Base-by-base conservation (phyloP, 2,329 filamentous ascomycete species). In the Bertia moriformis region DNA sequence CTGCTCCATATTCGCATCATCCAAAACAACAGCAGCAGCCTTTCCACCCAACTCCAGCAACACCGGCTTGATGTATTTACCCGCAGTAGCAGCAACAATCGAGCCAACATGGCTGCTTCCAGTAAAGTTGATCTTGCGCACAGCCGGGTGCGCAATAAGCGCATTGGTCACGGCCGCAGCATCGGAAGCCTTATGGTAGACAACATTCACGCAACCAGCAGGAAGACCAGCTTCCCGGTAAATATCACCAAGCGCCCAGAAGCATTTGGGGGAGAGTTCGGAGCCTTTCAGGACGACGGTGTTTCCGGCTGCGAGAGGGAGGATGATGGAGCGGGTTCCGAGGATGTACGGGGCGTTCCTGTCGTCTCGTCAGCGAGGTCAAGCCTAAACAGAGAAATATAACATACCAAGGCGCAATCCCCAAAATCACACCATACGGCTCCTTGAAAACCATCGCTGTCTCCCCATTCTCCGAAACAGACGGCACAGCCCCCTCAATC, bases 41-140 rank as follows among this genome's bases (percentile, higher is more conserved):
- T 93, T 93, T 36, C 86, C 86, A 3, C 87, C 86, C 1, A 93
- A 65, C 56, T 93, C 86, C 49, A 93, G 69, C 2, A 93, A 62
- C 1, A 83, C 69, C 0, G 84, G 85, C 64, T 93, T 93, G 30
- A 91, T 65, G 48, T 81, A 61, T 52, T 81, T 73, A 19, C 81
- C 86, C 0, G 82, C 82, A 5, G 73, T 66, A 15, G 67, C 64
- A 7, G 74, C 81, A 41, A 93, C 75, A 51, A 86, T 79, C 20
- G 74, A 69, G 1, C 86, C 86, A 0, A 91, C 78, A 0, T 56
- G 56, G 0, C 84, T 87, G 49, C 73, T 82, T 22, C 86, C 86
- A 0, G 86, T 93, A 57, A 93, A 93, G 60, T 86, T 91, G 54
- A 93, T 67, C 62, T 93, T 93, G 54, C 76, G 80, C 41, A 93